These are phyloP conservation scores for Stagonosporopsis rhizophila DNA, from an alignment of 2,329 filamentous ascomycete species.

Conservation along the genomic window DNA sequence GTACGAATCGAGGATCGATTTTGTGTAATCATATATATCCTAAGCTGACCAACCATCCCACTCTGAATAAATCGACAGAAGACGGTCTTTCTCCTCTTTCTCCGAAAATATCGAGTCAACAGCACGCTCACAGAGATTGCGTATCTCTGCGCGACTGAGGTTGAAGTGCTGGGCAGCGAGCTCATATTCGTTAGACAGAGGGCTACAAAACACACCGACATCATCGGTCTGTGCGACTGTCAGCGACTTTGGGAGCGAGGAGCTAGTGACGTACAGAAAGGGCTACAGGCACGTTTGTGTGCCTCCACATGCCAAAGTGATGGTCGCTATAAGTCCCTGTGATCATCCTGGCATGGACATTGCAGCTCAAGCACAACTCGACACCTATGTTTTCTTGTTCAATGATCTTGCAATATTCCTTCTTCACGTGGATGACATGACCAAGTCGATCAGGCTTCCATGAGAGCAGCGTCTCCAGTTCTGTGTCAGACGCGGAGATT, in stretches of 20 bases:
- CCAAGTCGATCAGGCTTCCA: conserved; percentile 75
- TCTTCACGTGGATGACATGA: conserved; percentile 78
- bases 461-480: conserved; percentile 69
- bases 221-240: conserved; percentile 72
- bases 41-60: conserved; percentile 31
- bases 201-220: conserved; percentile 80
- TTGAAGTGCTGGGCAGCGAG: conserved; percentile 75
- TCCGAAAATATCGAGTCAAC: conserved; percentile 72
- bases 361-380: conserved; percentile 81
- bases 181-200: conserved; percentile 77
- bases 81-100: conserved; percentile 65
- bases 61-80: conserved; percentile 44
- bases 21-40: background rate
- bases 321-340: conserved; percentile 70
- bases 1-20: background rate
- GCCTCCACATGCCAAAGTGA: conserved; percentile 78
- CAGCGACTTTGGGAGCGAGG: conserved; percentile 10
- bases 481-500: conserved; percentile 62
- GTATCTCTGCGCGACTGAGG: conserved; percentile 58
- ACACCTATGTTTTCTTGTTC: conserved; percentile 64
- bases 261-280: conserved; percentile 67
- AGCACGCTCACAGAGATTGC: conserved; percentile 65
- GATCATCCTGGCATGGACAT: conserved; percentile 78
- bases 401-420: conserved; percentile 65
- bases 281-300: conserved; percentile 62